phyloP scores from a whole-genome alignment of 73 alveolate genomes.

The Urostyla sp. region DNA sequence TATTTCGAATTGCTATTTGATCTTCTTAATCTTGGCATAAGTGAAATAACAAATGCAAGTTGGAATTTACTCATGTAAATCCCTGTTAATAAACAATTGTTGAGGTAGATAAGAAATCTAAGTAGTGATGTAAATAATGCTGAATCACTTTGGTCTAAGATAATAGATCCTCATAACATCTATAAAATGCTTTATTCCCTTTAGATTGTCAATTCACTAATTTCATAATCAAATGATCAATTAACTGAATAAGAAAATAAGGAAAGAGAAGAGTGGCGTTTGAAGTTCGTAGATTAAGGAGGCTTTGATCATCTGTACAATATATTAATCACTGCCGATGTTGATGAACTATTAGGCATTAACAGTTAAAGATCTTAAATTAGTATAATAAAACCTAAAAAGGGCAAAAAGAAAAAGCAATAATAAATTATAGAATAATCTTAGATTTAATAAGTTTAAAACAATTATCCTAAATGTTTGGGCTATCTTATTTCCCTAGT shows the following conservation, averaged over 20 bases:
- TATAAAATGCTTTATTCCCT: conserved; percentile 74
- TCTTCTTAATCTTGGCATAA: conserved; percentile 66
- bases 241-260: conserved; percentile 60
- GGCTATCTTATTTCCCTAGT: conserved; percentile 47
- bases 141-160: conserved; percentile 53
- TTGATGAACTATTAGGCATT: conserved; percentile 30
- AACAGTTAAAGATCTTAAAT: background rate
- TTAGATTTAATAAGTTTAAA: background rate
- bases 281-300: conserved; percentile 64
- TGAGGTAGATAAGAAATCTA: conserved; percentile 49
- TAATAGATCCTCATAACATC: conserved; percentile 61
- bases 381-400: background rate
- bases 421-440: no score
- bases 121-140: conserved; percentile 17
- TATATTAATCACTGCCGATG: conserved; percentile 35
- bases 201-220: conserved; percentile 65
- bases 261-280: conserved; percentile 76
- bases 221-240: conserved; percentile 45
- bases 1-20: conserved; percentile 73
- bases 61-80: conserved; percentile 75
- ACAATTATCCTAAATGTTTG: conserved; percentile 52
- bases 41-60: conserved; percentile 57
- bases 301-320: conserved; percentile 70
- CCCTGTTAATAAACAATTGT: conserved; percentile 72
- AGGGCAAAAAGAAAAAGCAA: background rate